A percentile compares a stretch with the other conserved stretches of the same genome.
phyloP scores from a whole-genome alignment of 352 stramenopile genomes.

The Phytophthora agathidicida region DNA sequence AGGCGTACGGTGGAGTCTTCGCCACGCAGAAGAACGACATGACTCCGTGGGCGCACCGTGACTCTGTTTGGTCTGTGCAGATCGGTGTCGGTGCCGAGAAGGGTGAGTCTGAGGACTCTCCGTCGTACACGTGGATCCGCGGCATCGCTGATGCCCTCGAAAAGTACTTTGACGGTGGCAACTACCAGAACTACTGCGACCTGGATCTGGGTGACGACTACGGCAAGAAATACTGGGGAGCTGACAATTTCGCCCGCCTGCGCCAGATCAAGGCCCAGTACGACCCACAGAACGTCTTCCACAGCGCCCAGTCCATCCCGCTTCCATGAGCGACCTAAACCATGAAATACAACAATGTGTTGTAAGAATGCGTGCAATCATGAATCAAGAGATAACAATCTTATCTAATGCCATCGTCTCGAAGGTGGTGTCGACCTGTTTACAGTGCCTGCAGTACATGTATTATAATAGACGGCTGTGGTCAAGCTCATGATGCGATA shows the following conservation, averaged over 20 bases:
- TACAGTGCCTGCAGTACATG: no score
- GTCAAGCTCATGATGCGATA: no score
- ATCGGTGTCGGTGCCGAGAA: conserved; percentile 47
- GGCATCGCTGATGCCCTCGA: conserved; percentile 39
- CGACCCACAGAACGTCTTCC: conserved; percentile 56
- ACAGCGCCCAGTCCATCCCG: conserved; percentile 62
- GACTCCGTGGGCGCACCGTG: conserved; percentile 50
- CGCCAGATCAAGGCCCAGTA: conserved; percentile 56
- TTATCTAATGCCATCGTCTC: no score
- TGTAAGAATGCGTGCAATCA: no score
- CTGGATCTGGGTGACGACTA: conserved; percentile 52
- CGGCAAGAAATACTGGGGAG: conserved; percentile 53
- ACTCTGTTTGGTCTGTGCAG: conserved; percentile 58
- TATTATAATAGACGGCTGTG: no score
- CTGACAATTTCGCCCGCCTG: conserved; percentile 52
- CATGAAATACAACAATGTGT: no score
- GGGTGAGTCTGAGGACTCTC: conserved; percentile 40
- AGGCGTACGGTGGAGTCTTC: conserved; percentile 58
- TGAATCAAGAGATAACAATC: no score
- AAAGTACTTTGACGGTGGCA: conserved; percentile 49
- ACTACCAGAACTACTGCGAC: conserved; percentile 72
- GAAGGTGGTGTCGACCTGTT: no score
- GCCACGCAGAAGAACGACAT: conserved; percentile 46
- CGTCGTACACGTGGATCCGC: conserved; percentile 49
- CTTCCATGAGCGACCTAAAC: conserved; percentile 25